Percentiles rank a stretch among this genome's conserved stretches.
These are phyloP conservation scores for Hypoxylon sp. DNA, from an alignment of 2,329 filamentous ascomycete genomes.

Conservation along the genomic window DNA sequence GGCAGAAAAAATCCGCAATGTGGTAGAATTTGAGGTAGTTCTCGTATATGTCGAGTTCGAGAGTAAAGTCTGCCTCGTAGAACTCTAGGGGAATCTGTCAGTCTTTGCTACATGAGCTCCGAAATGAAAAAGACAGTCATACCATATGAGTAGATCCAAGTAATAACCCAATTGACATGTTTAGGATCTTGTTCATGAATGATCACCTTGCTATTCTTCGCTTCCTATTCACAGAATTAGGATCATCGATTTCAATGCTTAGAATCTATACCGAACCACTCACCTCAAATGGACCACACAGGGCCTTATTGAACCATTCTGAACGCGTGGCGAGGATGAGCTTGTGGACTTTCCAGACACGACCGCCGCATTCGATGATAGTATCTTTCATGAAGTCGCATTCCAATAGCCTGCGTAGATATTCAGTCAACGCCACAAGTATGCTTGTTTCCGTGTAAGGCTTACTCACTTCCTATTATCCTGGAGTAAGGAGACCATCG, in stretches of 20 bases:
- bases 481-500: not conserved
- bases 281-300: not conserved
- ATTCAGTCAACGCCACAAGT: not conserved
- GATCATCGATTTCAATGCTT: not conserved
- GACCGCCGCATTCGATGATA: conserved; percentile 5
- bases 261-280: not conserved
- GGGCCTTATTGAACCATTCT: conserved; percentile 18
- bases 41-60: not conserved
- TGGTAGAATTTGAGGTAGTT: not conserved
- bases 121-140: not conserved
- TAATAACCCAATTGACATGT: conserved; percentile 5
- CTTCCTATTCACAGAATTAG: not conserved
- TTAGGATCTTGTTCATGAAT: conserved; percentile 2
- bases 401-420: conserved; percentile 3
- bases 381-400: not conserved
- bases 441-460: not conserved
- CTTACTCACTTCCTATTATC: not conserved
- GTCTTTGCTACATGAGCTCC: not conserved
- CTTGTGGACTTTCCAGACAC: conserved; percentile 14
- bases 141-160: conserved; percentile 15
- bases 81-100: not conserved
- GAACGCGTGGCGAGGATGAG: conserved; percentile 10
- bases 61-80: not conserved
- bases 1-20: not conserved
- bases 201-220: not conserved